Evolutionary conservation across 371 early-diverging fungal genomes (phyloP).

Genomic region (Mucor racemosus): DNA sequence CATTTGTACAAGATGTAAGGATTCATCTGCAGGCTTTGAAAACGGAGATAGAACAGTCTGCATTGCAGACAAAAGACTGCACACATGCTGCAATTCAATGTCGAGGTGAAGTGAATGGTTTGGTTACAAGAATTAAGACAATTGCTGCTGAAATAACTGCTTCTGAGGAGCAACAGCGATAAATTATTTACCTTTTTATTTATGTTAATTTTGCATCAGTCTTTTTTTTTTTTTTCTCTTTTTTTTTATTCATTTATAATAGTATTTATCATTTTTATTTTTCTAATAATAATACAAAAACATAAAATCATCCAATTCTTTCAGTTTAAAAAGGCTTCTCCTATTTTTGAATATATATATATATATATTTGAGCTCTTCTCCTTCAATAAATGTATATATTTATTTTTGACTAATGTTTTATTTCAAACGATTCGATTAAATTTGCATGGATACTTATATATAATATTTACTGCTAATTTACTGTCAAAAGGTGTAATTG

Average conservation of each 20-base stretch:
- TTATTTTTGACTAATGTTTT: too few relatives aligned
- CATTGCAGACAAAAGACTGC: conserved; percentile 30
- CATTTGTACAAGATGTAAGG: conserved; percentile 26
- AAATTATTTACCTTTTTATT: neutral
- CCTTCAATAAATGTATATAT: neutral
- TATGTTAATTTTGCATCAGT: neutral
- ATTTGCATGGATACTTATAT: too few relatives aligned
- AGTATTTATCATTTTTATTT: neutral
- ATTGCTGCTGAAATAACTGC: conserved; percentile 40
- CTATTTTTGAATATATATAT: neutral
- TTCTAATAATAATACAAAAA: neutral
- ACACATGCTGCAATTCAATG: conserved; percentile 38
- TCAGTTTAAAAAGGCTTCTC: too few relatives aligned
- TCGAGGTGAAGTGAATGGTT: conserved; percentile 45
- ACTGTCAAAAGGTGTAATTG: too few relatives aligned
- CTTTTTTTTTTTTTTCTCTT: neutral
- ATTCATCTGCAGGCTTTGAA: conserved; percentile 32
- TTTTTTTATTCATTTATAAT: neutral
- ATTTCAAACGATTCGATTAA: too few relatives aligned
- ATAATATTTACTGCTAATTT: too few relatives aligned
- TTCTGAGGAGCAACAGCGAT: conserved; percentile 12
- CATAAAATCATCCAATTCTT: neutral
- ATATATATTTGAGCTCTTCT: neutral
- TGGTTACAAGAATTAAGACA: conserved; percentile 43
- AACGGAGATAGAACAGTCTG: conserved; percentile 27